Conservation (phyloP, 805 yeast genomes). For the Citeromyces matritensis region DNA sequence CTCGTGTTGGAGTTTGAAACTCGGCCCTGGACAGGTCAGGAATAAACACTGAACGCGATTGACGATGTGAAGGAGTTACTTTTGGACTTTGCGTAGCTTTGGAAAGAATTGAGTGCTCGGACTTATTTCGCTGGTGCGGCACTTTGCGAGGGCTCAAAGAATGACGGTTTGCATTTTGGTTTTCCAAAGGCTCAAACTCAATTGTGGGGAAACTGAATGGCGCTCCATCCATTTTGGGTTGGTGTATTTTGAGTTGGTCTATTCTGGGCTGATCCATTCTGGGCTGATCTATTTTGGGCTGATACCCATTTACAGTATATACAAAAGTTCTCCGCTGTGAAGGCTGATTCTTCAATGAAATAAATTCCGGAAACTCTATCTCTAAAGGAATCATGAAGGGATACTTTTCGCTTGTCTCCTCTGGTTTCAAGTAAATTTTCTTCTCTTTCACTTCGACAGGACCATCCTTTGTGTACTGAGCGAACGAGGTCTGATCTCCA, state of each 20-base stretch:
- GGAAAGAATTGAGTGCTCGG: too few species aligned
- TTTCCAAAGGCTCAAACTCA: background rate
- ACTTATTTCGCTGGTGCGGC: too few species aligned
- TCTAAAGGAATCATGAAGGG: conserved; percentile 1
- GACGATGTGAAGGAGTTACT: too few species aligned
- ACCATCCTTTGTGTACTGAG: too few species aligned
- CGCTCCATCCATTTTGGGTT: background rate
- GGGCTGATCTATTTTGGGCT: background rate
- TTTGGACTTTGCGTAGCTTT: too few species aligned
- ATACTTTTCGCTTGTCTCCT: background rate
- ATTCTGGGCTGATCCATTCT: background rate
- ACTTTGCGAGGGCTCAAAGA: background rate
- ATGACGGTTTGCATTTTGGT: background rate
- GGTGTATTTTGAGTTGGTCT: background rate
- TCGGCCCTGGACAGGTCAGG: too few species aligned
- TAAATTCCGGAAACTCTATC: conserved; percentile 1
- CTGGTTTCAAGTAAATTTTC: too few species aligned
- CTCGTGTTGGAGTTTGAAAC: too few species aligned
- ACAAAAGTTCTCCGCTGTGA: background rate
- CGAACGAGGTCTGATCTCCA: too few species aligned
- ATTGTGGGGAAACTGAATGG: background rate
- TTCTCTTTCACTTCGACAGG: too few species aligned
- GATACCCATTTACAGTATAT: background rate
- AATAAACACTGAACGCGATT: too few species aligned
- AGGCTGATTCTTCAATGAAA: background rate